These are phyloP conservation scores for Vicia villosa DNA, from an alignment of 306 rosid species.

Conservation along the genomic window DNA sequence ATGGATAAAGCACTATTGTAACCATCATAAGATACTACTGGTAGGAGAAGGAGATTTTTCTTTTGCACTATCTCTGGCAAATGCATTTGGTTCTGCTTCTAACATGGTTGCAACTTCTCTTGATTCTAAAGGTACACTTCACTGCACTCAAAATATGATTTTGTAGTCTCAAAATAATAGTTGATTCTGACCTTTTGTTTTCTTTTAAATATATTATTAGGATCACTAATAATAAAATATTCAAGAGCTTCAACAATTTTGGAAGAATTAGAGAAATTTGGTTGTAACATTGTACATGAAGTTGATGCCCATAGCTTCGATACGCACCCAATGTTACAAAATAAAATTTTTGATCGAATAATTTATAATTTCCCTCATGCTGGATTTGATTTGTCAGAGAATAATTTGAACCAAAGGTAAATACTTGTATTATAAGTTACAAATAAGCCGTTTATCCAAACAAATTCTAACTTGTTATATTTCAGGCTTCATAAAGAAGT, in stretches of 20 bases:
- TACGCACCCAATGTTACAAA: background rate
- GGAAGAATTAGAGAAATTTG: constrained; percentile 21
- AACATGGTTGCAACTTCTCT: constrained; percentile 50
- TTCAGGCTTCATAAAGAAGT: constrained; percentile 21
- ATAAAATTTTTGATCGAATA: constrained; percentile 35
- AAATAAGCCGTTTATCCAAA: no score
- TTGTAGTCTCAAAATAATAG: background rate
- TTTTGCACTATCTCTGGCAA: constrained; percentile 44
- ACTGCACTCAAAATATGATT: no score
- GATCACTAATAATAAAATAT: background rate
- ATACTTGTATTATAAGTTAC: no score
- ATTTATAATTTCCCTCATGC: constrained; percentile 58
- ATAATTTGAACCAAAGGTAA: background rate
- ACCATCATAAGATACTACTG: constrained; percentile 41
- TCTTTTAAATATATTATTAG: background rate
- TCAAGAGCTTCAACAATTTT: constrained; percentile 6
- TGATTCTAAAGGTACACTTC: constrained; percentile 39
- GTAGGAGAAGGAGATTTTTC: constrained; percentile 61
- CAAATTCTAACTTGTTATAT: background rate
- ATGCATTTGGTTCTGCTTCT: constrained; percentile 37
- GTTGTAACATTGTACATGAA: constrained; percentile 35
- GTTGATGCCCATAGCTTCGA: constrained; percentile 38
- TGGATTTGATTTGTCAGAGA: constrained; percentile 5
- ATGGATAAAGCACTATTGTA: constrained; percentile 38
- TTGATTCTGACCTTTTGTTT: background rate